Conservation (phyloP, 805 yeast species). For the Starmerella etchellsii region DNA sequence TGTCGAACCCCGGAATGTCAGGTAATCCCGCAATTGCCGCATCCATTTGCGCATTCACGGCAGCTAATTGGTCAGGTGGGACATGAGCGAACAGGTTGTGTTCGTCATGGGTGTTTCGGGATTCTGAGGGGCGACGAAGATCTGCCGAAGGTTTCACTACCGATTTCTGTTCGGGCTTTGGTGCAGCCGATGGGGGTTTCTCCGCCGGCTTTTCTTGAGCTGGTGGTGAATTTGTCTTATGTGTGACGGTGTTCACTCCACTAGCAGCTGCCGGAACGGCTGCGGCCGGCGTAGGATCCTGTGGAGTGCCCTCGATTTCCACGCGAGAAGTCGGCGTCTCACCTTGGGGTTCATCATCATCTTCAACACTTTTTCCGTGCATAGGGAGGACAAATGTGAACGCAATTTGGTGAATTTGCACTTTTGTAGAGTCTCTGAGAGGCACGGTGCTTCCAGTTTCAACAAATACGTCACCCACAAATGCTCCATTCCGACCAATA, state of each 20-base stretch:
- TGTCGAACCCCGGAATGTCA: conserved; percentile 19
- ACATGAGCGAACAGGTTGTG: conserved; percentile 21
- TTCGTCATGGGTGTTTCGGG: conserved; percentile 14
- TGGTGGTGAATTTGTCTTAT: too few species aligned
- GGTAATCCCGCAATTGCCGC: conserved; percentile 19
- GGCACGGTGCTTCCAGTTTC: conserved; percentile 90
- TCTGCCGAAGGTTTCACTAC: too few species aligned
- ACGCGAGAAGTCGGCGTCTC: conserved; percentile 1
- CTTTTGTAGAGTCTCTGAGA: conserved; percentile 51
- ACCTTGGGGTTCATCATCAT: conserved; percentile 3
- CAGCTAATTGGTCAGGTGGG: conserved; percentile 17
- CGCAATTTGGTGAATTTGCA: conserved; percentile 87
- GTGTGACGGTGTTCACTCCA: too few species aligned
- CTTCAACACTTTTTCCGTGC: conserved; percentile 26
- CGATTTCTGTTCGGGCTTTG: too few species aligned
- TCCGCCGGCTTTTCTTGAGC: not conserved
- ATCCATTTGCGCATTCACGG: conserved; percentile 18
- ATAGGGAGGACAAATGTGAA: conserved; percentile 78
- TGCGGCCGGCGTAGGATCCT: too few species aligned
- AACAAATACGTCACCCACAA: conserved; percentile 80
- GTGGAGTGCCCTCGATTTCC: too few species aligned
- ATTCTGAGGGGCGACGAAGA: not conserved
- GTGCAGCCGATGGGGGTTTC: too few species aligned
- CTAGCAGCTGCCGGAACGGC: too few species aligned
- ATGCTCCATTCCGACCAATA: conserved; percentile 91